These are phyloP conservation scores for Alternaria angustiovoidea DNA, from an alignment of 2,329 filamentous ascomycete species.

Conservation along the genomic window DNA sequence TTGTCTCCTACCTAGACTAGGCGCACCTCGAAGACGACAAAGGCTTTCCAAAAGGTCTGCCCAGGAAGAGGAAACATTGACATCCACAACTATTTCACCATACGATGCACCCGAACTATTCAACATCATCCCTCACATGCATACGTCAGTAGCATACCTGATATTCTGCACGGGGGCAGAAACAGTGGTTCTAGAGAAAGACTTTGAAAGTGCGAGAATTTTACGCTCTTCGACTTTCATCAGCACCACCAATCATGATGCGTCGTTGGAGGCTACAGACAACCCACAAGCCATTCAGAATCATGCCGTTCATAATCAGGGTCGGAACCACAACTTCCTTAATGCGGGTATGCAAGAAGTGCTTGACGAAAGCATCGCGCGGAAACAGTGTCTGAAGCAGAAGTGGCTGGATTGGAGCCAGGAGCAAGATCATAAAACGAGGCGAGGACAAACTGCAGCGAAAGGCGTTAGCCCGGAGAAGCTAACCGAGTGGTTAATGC, in stretches of 20 bases:
- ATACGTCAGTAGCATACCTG: slow-evolving; percentile 65
- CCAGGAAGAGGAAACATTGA: not conserved
- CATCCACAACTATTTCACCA: not conserved
- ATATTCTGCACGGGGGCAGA: slow-evolving; percentile 61
- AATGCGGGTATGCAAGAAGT: slow-evolving; percentile 36
- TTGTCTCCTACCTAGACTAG: slow-evolving; percentile 47
- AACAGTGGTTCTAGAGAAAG: slow-evolving; percentile 65
- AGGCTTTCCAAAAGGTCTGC: not conserved
- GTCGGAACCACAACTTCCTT: slow-evolving; percentile 13
- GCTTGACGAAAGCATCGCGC: slow-evolving; percentile 46
- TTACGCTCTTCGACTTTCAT: slow-evolving; percentile 61
- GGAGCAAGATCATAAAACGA: slow-evolving; percentile 19
- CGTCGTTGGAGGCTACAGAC: slow-evolving; percentile 18
- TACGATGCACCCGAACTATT: slow-evolving; percentile 38
- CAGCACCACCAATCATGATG: slow-evolving; percentile 65
- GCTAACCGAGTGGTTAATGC: slow-evolving; percentile 59
- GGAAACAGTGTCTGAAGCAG: slow-evolving; percentile 40
- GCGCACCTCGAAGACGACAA: not conserved
- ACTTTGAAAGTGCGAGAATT: slow-evolving; percentile 57
- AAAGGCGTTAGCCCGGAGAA: slow-evolving; percentile 43
- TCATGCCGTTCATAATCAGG: slow-evolving; percentile 16
- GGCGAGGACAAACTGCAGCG: not conserved
- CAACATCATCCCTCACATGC: slow-evolving; percentile 46
- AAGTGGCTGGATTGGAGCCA: slow-evolving; percentile 33
- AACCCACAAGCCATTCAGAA: slow-evolving; percentile 2